These are phyloP conservation scores for Lactifluus hygrophoroides DNA, from an alignment of 768 basidiomycete genomes.

Conservation along the genomic window DNA sequence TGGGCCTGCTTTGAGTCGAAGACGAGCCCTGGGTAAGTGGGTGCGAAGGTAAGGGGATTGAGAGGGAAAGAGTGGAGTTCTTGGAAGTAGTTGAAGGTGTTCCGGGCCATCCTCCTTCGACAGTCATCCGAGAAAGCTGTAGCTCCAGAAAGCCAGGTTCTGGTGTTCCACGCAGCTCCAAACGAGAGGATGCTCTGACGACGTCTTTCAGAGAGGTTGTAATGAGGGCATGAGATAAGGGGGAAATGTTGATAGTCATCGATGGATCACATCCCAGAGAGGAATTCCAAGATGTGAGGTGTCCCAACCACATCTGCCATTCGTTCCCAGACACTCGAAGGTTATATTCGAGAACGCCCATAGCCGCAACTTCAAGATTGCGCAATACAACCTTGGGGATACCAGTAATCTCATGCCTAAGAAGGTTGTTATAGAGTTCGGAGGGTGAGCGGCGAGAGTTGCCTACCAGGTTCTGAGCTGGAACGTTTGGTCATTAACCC, in stretches of 20 bases:
- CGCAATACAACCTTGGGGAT: slow-evolving; percentile 12
- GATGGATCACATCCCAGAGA: slow-evolving; percentile 12
- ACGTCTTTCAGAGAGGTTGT: slow-evolving; percentile 14
- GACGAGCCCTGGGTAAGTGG: not conserved
- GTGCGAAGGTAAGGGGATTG: not conserved
- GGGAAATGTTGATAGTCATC: slow-evolving; percentile 4
- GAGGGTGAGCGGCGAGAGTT: not conserved
- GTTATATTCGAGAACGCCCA: slow-evolving; percentile 18
- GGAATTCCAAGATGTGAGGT: slow-evolving; percentile 17
- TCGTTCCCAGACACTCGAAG: slow-evolving; percentile 15
- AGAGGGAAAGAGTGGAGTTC: not conserved
- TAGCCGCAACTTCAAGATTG: slow-evolving; percentile 15
- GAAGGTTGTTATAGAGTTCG: not conserved
- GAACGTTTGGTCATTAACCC: slow-evolving; percentile 28
- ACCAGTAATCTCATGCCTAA: slow-evolving; percentile 17
- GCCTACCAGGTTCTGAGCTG: slow-evolving; percentile 28
- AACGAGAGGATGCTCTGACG: slow-evolving; percentile 7
- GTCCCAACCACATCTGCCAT: slow-evolving; percentile 19
- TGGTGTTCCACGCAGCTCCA: slow-evolving; percentile 8
- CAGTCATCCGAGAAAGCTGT: slow-evolving; percentile 8
- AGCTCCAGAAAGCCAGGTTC: slow-evolving; percentile 12
- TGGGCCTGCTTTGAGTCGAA: slow-evolving; percentile 2
- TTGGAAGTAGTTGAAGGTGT: not conserved
- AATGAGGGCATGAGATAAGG: slow-evolving; percentile 13
- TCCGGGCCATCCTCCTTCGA: not conserved